Percentiles rank a stretch among this genome's conserved stretches.
Evolutionary conservation across 306 rosid species (phyloP).

Genomic region (Datisca glomerata): DNA sequence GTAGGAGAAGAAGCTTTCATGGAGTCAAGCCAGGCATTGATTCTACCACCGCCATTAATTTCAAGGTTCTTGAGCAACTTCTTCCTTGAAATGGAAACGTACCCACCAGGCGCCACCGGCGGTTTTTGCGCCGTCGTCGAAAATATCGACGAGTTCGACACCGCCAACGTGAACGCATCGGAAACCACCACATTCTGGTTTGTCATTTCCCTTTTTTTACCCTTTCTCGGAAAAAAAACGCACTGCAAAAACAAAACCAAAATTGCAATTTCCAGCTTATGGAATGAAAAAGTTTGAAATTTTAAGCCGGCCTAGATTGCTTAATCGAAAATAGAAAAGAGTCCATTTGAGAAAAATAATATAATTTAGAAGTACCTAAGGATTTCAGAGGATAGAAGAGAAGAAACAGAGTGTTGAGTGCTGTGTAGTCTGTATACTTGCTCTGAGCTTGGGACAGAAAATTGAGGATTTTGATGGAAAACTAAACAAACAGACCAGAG

Average conservation of each 20-base stretch:
- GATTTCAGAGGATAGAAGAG: background rate
- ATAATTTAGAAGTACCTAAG: background rate
- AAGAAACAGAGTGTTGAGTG: conserved; percentile 1
- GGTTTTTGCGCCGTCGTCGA: conserved; percentile 39
- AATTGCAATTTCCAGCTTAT: background rate
- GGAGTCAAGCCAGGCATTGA: conserved; percentile 72
- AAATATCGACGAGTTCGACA: conserved; percentile 26
- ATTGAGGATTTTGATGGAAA: background rate
- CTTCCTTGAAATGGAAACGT: conserved; percentile 49
- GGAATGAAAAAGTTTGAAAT: background rate
- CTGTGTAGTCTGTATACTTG: too few species aligned
- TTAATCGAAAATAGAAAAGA: background rate
- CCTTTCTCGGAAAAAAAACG: background rate
- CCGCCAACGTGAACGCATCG: conserved; percentile 22
- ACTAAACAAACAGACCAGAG: background rate
- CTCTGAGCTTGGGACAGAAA: too few species aligned
- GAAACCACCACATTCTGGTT: conserved; percentile 58
- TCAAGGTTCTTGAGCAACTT: conserved; percentile 50
- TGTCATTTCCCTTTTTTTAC: conserved; percentile 32
- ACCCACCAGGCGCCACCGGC: conserved; percentile 36
- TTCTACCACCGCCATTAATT: conserved; percentile 48
- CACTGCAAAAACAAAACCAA: conserved; percentile 14
- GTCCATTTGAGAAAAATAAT: background rate
- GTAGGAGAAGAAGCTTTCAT: conserved; percentile 96
- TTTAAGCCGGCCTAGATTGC: background rate